Percentiles rank a stretch among this genome's conserved stretches.
Evolutionary conservation across 1,139 yeast genomes (phyloP).

Genomic region (Geotrichum histeridarum): DNA sequence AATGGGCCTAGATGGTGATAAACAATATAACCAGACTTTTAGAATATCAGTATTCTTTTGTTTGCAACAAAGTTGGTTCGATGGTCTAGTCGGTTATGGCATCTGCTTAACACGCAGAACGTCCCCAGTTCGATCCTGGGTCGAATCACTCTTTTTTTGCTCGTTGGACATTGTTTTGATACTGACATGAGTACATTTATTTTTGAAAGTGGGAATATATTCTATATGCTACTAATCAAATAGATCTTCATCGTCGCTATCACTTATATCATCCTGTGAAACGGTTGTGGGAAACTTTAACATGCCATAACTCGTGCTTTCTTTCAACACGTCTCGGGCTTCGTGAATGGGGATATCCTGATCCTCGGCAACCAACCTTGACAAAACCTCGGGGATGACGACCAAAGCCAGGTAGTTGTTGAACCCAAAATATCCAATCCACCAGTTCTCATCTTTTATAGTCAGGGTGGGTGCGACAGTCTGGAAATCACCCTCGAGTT

Average conservation of each 20-base stretch:
- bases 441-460: slow-evolving; percentile 3
- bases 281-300: slow-evolving; percentile 4
- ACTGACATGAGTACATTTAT: no score
- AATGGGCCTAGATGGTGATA: no score
- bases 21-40: no score
- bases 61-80: slow-evolving; percentile 41
- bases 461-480: background rate
- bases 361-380: slow-evolving; percentile 6
- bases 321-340: slow-evolving; percentile 6
- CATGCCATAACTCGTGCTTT: slow-evolving; percentile 13
- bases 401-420: slow-evolving; percentile 10
- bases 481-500: background rate
- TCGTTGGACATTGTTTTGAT: no score
- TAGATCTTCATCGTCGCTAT: background rate
- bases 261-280: background rate
- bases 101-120: slow-evolving; percentile 99
- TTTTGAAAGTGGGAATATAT: no score
- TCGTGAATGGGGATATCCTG: slow-evolving; percentile 1
- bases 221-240: background rate
- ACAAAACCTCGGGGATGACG: slow-evolving; percentile 10
- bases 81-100: slow-evolving; percentile 99
- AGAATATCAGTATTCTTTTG: no score
- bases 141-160: slow-evolving; percentile 57
- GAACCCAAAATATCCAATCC: slow-evolving; percentile 14
- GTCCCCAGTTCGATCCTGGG: slow-evolving; percentile 99